Percentiles rank a stretch among this genome's conserved stretches.
Conservation (phyloP, 371 early-diverging fungal species). For the Mucor piriformis region DNA sequence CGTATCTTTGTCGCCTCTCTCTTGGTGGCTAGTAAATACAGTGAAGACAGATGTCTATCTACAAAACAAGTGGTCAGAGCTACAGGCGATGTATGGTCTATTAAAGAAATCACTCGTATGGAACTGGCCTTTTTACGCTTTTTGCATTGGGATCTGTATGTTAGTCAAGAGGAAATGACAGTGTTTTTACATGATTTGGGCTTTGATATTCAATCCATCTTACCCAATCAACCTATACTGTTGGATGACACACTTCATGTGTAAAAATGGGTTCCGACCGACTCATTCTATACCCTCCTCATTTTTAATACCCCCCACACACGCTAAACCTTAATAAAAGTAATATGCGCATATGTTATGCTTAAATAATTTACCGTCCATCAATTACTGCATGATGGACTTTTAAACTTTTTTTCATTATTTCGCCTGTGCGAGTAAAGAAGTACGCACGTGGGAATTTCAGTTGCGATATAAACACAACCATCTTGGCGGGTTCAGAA, state of each 20-base stretch:
- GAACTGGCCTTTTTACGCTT: slow-evolving; percentile 52
- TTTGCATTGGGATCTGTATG: slow-evolving; percentile 48
- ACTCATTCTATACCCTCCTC: slow-evolving; percentile 7
- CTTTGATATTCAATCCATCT: slow-evolving; percentile 29
- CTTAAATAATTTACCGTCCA: too few species aligned
- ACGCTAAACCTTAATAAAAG: too few species aligned
- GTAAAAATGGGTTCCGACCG: not conserved
- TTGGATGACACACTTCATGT: slow-evolving; percentile 14
- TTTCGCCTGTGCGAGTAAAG: not conserved
- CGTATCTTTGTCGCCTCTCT: slow-evolving; percentile 55
- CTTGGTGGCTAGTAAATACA: slow-evolving; percentile 51
- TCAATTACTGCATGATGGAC: too few species aligned
- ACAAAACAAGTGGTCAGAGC: slow-evolving; percentile 50
- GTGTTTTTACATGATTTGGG: slow-evolving; percentile 32
- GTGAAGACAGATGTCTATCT: slow-evolving; percentile 49
- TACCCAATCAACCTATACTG: slow-evolving; percentile 16
- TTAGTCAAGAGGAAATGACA: slow-evolving; percentile 42
- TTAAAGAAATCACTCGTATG: slow-evolving; percentile 56
- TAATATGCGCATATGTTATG: too few species aligned
- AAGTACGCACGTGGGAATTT: too few species aligned
- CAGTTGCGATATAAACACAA: too few species aligned
- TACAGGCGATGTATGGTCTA: slow-evolving; percentile 56
- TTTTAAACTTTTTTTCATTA: not conserved
- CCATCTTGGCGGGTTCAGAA: not conserved
- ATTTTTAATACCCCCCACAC: not conserved